phyloP scores from a whole-genome alignment of 306 rosid genomes.

The Arachis stenosperma region DNA sequence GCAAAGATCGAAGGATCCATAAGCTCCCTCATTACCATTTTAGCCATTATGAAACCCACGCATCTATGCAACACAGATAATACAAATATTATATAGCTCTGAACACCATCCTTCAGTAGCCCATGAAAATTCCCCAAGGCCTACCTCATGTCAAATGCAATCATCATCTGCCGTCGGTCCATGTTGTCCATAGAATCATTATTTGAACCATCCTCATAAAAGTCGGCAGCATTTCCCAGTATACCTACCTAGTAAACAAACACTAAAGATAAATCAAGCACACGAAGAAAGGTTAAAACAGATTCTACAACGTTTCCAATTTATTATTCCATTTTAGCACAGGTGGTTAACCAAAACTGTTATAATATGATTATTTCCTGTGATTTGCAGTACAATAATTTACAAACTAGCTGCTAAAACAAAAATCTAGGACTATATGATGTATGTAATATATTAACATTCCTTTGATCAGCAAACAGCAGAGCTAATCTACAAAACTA shows the following conservation, averaged over 20 bases:
- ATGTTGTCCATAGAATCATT: conserved; percentile 57
- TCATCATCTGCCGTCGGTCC: conserved; percentile 96
- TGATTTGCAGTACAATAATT: not conserved
- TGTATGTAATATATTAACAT: not conserved
- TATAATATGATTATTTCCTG: conserved; percentile 14
- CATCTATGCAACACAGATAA: conserved; percentile 64
- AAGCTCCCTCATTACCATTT: conserved; percentile 93
- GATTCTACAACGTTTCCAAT: conserved; percentile 25
- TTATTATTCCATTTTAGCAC: conserved; percentile 16
- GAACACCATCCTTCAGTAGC: conserved; percentile 26
- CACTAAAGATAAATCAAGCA: conserved; percentile 26
- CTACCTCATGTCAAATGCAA: conserved; percentile 99
- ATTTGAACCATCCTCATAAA: conserved; percentile 62
- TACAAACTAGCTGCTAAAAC: conserved; percentile 14
- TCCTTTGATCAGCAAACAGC: conserved; percentile 27
- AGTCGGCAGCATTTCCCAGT: conserved; percentile 92
- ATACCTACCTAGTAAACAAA: conserved; percentile 75
- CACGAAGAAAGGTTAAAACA: conserved; percentile 26
- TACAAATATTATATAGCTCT: conserved; percentile 38
- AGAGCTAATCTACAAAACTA: conserved; percentile 27
- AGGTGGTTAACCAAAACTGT: conserved; percentile 22
- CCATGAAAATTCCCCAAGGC: conserved; percentile 21
- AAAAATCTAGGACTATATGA: conserved; percentile 21
- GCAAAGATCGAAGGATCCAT: conserved; percentile 80
- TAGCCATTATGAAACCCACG: conserved; percentile 90